Evolutionary conservation across 1,139 yeast species (phyloP).

Genomic region (Blastobotrys buckinghamii): DNA sequence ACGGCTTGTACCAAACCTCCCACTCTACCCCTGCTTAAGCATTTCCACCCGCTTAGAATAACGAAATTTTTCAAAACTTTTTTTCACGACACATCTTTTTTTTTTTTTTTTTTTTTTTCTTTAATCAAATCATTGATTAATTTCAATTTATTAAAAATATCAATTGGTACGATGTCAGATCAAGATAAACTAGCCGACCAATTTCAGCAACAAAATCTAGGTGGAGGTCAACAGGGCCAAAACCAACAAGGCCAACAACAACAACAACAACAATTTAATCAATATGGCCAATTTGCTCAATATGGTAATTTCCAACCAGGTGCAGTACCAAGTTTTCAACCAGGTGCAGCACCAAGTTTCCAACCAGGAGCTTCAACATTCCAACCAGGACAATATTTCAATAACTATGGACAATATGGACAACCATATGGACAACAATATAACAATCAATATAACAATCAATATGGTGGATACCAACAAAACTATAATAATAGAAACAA

Average conservation of each 20-base stretch:
- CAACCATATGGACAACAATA: conserved; percentile 22
- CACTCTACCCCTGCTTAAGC: background rate
- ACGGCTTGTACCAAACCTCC: no score
- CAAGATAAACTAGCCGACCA: conserved; percentile 17
- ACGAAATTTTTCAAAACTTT: no score
- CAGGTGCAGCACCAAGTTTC: conserved; percentile 22
- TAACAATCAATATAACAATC: conserved; percentile 22
- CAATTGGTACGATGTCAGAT: conserved; percentile 11
- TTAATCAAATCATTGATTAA: no score
- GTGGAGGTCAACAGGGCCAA: background rate
- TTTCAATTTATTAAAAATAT: no score
- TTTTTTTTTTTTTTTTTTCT: no score
- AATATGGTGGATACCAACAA: conserved; percentile 28
- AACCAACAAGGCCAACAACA: conserved; percentile 11
- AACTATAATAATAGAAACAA: conserved; percentile 29
- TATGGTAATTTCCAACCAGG: conserved; percentile 19
- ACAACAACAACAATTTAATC: conserved; percentile 9
- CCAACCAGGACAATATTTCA: conserved; percentile 28
- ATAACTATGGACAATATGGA: conserved; percentile 39
- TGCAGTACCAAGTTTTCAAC: conserved; percentile 21
- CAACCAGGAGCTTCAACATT: conserved; percentile 19
- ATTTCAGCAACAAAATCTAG: conserved; percentile 15
- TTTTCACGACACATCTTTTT: no score
- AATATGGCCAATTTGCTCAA: conserved; percentile 12
- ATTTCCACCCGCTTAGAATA: no score